Evolutionary conservation across 2,329 filamentous ascomycete genomes (phyloP).

Genomic region (Beauveria medogensis): DNA sequence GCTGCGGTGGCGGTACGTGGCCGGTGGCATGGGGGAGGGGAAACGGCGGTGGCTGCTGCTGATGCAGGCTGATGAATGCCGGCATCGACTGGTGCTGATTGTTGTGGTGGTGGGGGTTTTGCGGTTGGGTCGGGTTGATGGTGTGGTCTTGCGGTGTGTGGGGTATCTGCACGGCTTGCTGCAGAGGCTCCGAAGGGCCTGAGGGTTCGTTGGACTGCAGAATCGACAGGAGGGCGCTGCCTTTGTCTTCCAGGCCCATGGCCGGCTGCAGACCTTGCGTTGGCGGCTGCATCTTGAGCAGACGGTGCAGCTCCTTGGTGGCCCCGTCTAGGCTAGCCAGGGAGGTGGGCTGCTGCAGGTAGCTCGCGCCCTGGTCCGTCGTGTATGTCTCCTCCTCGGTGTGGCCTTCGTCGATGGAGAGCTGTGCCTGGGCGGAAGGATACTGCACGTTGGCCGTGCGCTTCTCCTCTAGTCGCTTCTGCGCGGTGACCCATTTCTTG

Average conservation of each 20-base stretch:
- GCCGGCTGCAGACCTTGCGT: conserved; percentile 38
- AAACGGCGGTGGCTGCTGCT: conserved; percentile 26
- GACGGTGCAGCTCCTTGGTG: conserved; percentile 43
- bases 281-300: conserved; percentile 48
- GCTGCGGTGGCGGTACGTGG: conserved; percentile 7
- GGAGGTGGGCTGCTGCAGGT: conserved; percentile 23
- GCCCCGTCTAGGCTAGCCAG: conserved; percentile 43
- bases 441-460: conserved; percentile 33
- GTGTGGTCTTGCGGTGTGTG: conserved; percentile 50
- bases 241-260: conserved; percentile 31
- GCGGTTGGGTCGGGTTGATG: conserved; percentile 42
- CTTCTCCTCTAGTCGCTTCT: conserved; percentile 63
- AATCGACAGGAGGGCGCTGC: conserved; percentile 45
- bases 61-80: conserved; percentile 17
- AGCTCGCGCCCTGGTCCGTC: conserved; percentile 17
- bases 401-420: conserved; percentile 42
- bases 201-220: conserved; percentile 31
- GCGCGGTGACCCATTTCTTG: conserved; percentile 83
- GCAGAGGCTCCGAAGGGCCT: conserved; percentile 13
- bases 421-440: conserved; percentile 33
- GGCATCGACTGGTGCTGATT: conserved; percentile 32
- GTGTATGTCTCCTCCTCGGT: conserved; percentile 55
- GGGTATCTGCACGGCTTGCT: conserved; percentile 24
- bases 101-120: conserved; percentile 47
- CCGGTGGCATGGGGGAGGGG: conserved; percentile 6